Base-by-base conservation (phyloP, 2,329 filamentous ascomycete species). In the Hortaea werneckii region DNA sequence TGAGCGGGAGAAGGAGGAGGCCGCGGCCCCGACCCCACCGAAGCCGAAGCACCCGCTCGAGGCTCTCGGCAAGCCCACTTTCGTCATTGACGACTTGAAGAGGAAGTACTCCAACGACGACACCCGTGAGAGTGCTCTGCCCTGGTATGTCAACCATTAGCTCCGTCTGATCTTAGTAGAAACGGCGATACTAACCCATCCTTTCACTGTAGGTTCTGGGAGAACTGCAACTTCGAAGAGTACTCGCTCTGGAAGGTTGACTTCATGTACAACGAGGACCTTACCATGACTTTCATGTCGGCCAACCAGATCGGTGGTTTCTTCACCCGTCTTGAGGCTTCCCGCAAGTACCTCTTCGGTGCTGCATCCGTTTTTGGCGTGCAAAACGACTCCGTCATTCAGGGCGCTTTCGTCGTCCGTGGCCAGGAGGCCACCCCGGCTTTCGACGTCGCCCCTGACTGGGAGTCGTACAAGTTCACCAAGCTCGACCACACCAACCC, bases 221-320 rank as follows among this genome's bases (percentile, higher is more conserved):
- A 95, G 75, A 87, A 94, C 71, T 80, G 81, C 72, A 90, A 92
- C 66, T 83, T 92, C 60, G 83, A 88, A 56, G 92, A 98, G 73
- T 98, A 92, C 80, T 94, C 88, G 46, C 73, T 98, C 69, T 98
- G 88, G 87, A 82, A 80, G 69, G 75, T 89, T 60, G 83, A 89
- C 73, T 98, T 95, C 83, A 95, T 95, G 83, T 98, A 98, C 80
- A 94, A 95, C 73, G 82, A 95, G 51, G 92, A 98, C 81, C 80
- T 98, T 58, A 95, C 87, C 65, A 76, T 92, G 71, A 85, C 85
- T 65, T 98, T 98, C 85, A 98, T 98, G 92, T 90, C 87, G 60
- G 87, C 85, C 79, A 98, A 98, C 81, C 76, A 96, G 71, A 90
- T 98, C 67, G 89, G 79, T 72, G 92, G 92, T 69, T 95, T 98